Evolutionary conservation across 2,329 filamentous ascomycete species (phyloP).

Genomic region (Periconia digitata): DNA sequence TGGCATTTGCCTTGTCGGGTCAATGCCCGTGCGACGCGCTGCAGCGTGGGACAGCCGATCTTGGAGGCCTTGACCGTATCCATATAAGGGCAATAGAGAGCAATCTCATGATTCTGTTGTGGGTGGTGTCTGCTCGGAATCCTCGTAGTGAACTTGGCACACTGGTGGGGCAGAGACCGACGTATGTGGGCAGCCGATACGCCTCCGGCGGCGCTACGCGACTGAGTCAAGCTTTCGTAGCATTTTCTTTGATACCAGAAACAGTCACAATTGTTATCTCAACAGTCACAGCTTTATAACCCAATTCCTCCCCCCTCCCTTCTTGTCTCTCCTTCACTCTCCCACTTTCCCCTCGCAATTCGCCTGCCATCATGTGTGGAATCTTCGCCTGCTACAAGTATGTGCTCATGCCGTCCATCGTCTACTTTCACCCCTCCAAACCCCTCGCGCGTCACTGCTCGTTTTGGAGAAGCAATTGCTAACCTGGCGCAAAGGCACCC

Average conservation of each 20-base stretch:
- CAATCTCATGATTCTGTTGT: background rate
- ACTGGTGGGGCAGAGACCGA: slow-evolving; percentile 1
- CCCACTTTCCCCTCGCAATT: slow-evolving; percentile 6
- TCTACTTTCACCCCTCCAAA: slow-evolving; percentile 20
- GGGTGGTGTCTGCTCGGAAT: too few species aligned
- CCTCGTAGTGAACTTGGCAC: too few species aligned
- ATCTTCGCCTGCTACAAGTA: slow-evolving; percentile 95
- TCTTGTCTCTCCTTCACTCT: slow-evolving; percentile 4
- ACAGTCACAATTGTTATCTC: slow-evolving; percentile 11
- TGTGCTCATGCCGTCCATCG: slow-evolving; percentile 11
- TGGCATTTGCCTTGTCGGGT: too few species aligned
- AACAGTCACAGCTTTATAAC: slow-evolving; percentile 14
- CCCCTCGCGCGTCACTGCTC: slow-evolving; percentile 13
- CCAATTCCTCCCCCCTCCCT: slow-evolving; percentile 6
- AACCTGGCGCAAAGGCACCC: slow-evolving; percentile 64
- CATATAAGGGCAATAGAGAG: background rate
- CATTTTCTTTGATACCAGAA: slow-evolving; percentile 15
- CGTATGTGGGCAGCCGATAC: background rate
- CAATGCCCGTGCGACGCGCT: too few species aligned
- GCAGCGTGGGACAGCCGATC: too few species aligned
- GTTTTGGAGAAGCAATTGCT: slow-evolving; percentile 25
- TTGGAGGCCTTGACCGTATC: background rate
- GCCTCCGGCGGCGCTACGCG: slow-evolving; percentile 2
- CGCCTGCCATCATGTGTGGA: slow-evolving; percentile 75
- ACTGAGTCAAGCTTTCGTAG: slow-evolving; percentile 16